Base-by-base conservation (phyloP, 2,329 filamentous ascomycete genomes). In the Phialocephala sp. region DNA sequence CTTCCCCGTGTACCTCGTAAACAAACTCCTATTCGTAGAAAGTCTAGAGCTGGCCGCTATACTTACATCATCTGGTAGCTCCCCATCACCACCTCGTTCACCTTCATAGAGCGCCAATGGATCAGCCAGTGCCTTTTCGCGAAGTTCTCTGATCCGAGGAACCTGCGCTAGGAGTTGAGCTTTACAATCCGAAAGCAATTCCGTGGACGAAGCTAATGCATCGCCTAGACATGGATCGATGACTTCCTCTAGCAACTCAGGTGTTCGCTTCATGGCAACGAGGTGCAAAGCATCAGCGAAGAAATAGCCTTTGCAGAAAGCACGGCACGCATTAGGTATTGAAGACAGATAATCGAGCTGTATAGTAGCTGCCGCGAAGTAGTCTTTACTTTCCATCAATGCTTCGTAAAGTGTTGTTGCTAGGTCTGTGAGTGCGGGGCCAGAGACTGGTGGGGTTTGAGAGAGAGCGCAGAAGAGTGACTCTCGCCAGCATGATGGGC, bases 171-270 rank as follows among this genome's bases (percentile, higher is more conserved):
- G 83, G 2, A 98, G 84, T 77, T 99, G 95, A 0, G 84, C 84
- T 77, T 92, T 93, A 85, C 94, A 98, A 77, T 99, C 95, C 1
- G 95, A 93, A 12, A 99, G 87, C 66, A 98, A 89, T 76, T 98
- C 95, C 0, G 93, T 97, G 73, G 90, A 94, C 61, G 87, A 88
- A 24, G 91, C 90, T 64, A 95, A 89, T 1, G 91, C 89, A 65
- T 98, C 94, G 4, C 89, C 86, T 6, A 99, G 87, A 1, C 91
- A 92, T 0, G 85, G 79, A 75, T 99, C 94, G 15, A 99, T 84
- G 62, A 91, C 85, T 43, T 65, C 64, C 35, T 80, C 79, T 39
- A 98, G 84, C 5, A 96, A 84, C 0, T 87, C 81, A 0, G 86
- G 79, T 18, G 87, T 84, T 1, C 80, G 79, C 67, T 87, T 85